Evolutionary conservation across 345 rosid species (phyloP).

Genomic region (Microthlaspi erraticum): DNA sequence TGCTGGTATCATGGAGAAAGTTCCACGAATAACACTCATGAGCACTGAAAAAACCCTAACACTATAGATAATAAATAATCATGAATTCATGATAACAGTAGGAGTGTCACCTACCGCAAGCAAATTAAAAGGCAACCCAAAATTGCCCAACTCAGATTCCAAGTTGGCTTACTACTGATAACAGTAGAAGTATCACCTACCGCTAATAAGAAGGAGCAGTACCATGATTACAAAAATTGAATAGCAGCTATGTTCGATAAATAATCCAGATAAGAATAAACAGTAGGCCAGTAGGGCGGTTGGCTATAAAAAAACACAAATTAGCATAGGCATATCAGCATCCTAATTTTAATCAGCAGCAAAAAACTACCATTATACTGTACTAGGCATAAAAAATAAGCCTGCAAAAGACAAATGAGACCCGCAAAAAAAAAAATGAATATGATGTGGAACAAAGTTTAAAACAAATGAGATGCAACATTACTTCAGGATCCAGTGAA

Average conservation of each 20-base stretch:
- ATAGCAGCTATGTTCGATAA: conserved; percentile 17
- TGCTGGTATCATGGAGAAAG: conserved; percentile 25
- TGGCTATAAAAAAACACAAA: conserved; percentile 22
- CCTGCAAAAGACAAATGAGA: neutral
- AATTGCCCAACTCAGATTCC: conserved; percentile 18
- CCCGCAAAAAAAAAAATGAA: no score
- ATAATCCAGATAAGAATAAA: conserved; percentile 18
- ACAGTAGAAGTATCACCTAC: neutral
- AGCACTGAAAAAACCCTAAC: neutral
- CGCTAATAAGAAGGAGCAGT: conserved; percentile 12
- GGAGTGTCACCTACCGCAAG: no score
- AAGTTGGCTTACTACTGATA: conserved; percentile 28
- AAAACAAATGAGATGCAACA: conserved; percentile 15
- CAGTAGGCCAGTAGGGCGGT: neutral
- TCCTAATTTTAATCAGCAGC: conserved; percentile 11
- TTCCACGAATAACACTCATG: conserved; percentile 21
- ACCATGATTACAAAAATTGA: neutral
- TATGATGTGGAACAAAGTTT: conserved; percentile 21
- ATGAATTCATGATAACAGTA: no score
- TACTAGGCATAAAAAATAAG: neutral
- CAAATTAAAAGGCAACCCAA: neutral
- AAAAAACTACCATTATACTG: conserved; percentile 14
- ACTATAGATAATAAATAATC: no score
- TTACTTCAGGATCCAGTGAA: neutral
- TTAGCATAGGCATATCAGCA: conserved; percentile 25